Base-by-base conservation (phyloP, 306 rosid genomes). In the Prunus armeniaca region DNA sequence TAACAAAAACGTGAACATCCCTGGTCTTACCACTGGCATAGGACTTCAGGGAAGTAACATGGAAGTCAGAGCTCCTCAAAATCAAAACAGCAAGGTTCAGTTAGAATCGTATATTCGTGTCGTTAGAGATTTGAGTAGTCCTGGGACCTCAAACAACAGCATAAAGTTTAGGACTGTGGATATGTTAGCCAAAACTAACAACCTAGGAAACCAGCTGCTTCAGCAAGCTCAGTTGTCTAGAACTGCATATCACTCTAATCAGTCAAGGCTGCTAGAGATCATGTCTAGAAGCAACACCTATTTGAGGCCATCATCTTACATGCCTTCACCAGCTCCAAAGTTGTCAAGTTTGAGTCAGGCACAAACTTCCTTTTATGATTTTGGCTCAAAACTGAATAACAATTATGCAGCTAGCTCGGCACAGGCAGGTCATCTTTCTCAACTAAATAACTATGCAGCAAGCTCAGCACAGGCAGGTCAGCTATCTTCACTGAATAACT, bases 81-180 rank as follows among this genome's bases (percentile, higher is more conserved):
- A 46, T 49, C 52, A 47, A 3, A 30, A 75, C 51, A 54, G 68
- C 10, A 15, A n/a, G 45, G 64, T 68, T 69, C 24, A 38, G 71
- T 66, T 75, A 22, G 83, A 62, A 51, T 66, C 81, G 14, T 72
- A 79, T 61, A 71, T 71, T 49, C 51, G 77, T 38, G 72, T 71
- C 28, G 57, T 65, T 66, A 71, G 78, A 57, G 77, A 75, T 41
- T 50, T 43, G 12, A 46, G 22, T 38, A 57, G 24, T 68, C 64
- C 73, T 13, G 72, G 72, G 49, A 66, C 30, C 64, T 51, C 73
- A 64, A 54, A 57, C 32, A 30, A 34, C 5, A 41, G 52, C 41
- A 68, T 14, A 24, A 78, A 72, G 47, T 80, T 76, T 63, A 67
- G 18, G 66, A 65, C 64, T 41, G 12, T 80, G 14, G 79, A 83